Conservation (phyloP, 805 yeast genomes). For the Cyberlindnera saturnus region DNA sequence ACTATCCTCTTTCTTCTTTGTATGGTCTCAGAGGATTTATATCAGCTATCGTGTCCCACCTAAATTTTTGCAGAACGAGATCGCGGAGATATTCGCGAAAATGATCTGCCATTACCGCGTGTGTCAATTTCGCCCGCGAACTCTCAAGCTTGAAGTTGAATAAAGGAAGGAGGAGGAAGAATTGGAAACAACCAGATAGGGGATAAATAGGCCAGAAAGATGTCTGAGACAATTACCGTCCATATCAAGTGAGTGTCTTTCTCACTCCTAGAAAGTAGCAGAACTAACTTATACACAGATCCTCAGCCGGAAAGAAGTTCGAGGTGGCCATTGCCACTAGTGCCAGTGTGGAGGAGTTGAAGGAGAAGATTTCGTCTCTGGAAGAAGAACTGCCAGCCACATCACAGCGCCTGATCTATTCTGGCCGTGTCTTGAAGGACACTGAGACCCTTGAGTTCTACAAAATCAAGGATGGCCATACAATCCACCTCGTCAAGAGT, state of each 20-base stretch:
- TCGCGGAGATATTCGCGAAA: too few relatives aligned
- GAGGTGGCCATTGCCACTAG: constrained; percentile 49
- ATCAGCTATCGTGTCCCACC: too few relatives aligned
- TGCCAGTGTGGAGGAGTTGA: constrained; percentile 61
- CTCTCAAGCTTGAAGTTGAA: too few relatives aligned
- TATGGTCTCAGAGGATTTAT: too few relatives aligned
- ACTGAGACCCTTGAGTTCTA: constrained; percentile 66
- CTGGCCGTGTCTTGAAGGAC: constrained; percentile 91
- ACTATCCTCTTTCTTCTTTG: too few relatives aligned
- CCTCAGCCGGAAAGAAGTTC: constrained; percentile 74
- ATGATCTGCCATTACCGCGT: too few relatives aligned
- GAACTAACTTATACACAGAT: constrained; percentile 10
- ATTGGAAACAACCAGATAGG: too few relatives aligned
- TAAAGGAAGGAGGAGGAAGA: too few relatives aligned
- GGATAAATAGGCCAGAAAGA: not conserved
- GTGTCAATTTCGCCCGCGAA: not conserved
- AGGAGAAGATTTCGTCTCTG: constrained; percentile 50
- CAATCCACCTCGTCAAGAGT: constrained; percentile 85
- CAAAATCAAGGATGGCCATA: constrained; percentile 80
- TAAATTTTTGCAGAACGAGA: too few relatives aligned
- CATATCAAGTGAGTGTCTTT: constrained; percentile 18
- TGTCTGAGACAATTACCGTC: constrained; percentile 18
- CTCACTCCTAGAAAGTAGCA: not conserved
- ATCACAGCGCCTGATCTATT: constrained; percentile 85
- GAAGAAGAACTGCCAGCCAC: constrained; percentile 62